phyloP scores from a whole-genome alignment of 139 green algal species.

The Penium margaritaceum region DNA sequence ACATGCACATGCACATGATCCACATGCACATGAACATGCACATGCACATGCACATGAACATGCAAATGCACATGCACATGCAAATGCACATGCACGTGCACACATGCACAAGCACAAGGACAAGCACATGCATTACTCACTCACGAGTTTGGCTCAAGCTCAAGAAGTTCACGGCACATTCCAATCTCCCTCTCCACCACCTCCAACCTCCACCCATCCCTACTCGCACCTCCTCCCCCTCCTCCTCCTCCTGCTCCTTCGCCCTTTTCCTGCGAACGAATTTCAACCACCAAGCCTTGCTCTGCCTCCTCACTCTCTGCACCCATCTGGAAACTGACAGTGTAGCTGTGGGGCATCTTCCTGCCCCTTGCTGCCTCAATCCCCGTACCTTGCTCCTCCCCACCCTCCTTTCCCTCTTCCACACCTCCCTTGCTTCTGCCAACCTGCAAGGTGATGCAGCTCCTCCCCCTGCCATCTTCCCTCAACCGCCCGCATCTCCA shows the following conservation, averaged over 20 bases:
- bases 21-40: too few species aligned
- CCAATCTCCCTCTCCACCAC: constrained; percentile 22
- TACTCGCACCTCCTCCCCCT: not conserved
- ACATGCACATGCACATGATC: too few species aligned
- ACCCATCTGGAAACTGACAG: not conserved
- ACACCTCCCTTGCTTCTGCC: too few species aligned
- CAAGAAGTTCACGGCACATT: constrained; percentile 31
- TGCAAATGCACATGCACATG: too few species aligned
- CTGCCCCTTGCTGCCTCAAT: not conserved
- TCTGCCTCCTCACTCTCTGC: not conserved
- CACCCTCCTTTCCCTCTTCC: constrained; percentile 4
- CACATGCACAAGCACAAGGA: too few species aligned
- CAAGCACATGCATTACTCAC: too few species aligned
- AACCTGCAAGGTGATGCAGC: too few species aligned
- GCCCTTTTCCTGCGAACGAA: not conserved
- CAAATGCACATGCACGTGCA: too few species aligned
- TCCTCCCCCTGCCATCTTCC: too few species aligned
- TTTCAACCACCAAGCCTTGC: not conserved
- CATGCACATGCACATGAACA: too few species aligned
- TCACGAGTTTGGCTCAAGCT: constrained; percentile 16
- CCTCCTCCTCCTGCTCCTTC: not conserved
- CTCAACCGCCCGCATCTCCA: too few species aligned
- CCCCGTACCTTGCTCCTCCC: constrained; percentile 1
- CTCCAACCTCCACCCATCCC: not conserved
- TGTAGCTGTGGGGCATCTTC: not conserved